Evolutionary conservation across 495 filamentous ascomycete genomes (phyloP).

Genomic region (Ramalina intermedia): DNA sequence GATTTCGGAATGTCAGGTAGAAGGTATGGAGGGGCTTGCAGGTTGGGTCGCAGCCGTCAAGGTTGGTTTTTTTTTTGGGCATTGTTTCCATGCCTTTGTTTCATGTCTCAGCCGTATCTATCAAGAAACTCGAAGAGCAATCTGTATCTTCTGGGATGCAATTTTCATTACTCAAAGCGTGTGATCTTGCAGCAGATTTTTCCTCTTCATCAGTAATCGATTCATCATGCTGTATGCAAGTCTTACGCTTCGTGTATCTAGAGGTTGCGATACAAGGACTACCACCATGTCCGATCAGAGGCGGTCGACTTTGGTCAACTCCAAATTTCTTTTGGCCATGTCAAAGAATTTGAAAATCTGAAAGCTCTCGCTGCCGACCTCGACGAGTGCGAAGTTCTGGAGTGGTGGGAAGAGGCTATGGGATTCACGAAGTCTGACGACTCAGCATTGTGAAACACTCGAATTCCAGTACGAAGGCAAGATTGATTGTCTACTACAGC

Average conservation of each 20-base stretch:
- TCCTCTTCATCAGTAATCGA: background rate
- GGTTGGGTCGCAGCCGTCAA: slow-evolving; percentile 44
- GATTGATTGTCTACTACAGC: background rate
- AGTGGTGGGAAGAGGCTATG: slow-evolving; percentile 38
- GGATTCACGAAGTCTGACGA: slow-evolving; percentile 19
- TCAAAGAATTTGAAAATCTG: slow-evolving; percentile 31
- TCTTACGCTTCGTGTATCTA: slow-evolving; percentile 1
- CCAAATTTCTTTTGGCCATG: slow-evolving; percentile 25
- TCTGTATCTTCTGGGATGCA: too few relatives aligned
- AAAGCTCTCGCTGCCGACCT: slow-evolving; percentile 16
- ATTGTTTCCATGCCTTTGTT: background rate
- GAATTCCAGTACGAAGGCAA: background rate
- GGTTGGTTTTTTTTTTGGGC: slow-evolving; percentile 19
- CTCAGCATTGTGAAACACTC: background rate
- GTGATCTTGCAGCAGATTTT: background rate
- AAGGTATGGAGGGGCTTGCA: slow-evolving; percentile 31
- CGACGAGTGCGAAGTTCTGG: slow-evolving; percentile 26
- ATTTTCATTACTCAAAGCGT: too few relatives aligned
- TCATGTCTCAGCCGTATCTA: too few relatives aligned
- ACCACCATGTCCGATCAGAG: slow-evolving; percentile 30
- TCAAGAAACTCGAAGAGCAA: too few relatives aligned
- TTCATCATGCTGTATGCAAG: background rate
- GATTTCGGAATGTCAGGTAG: slow-evolving; percentile 50
- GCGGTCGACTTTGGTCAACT: slow-evolving; percentile 6
- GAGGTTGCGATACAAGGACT: slow-evolving; percentile 35